A percentile compares a stretch with the other conserved stretches of the same genome.
Conservation (phyloP, 2,329 filamentous ascomycete species). For the Alternaria sp. region DNA sequence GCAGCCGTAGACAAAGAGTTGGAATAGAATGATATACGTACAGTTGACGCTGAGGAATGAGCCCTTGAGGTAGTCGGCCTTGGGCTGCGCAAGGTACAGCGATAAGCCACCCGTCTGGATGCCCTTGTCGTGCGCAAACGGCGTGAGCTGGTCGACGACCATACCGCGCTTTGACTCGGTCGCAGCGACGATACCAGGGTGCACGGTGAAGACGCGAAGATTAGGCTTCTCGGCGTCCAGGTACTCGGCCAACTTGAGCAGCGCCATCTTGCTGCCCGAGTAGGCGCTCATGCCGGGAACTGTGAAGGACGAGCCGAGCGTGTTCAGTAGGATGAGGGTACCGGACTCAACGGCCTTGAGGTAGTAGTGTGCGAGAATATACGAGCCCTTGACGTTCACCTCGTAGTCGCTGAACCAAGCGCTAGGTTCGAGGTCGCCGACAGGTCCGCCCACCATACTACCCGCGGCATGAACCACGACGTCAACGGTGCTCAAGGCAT, state of each 20-base stretch:
- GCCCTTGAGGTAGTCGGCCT: slow-evolving; percentile 28
- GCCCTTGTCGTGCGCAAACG: slow-evolving; percentile 1
- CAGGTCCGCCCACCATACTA: slow-evolving; percentile 14
- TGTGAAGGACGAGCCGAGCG: slow-evolving; percentile 12
- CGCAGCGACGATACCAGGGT: slow-evolving; percentile 30
- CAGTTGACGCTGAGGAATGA: slow-evolving; percentile 33
- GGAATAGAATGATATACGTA: not conserved
- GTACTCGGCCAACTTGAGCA: slow-evolving; percentile 27
- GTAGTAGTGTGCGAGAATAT: slow-evolving; percentile 20
- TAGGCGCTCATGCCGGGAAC: slow-evolving; percentile 24
- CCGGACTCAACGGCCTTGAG: slow-evolving; percentile 10
- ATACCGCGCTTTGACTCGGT: slow-evolving; percentile 8
- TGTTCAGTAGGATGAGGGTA: slow-evolving; percentile 21
- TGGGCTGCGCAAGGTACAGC: slow-evolving; percentile 22
- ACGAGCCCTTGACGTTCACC: slow-evolving; percentile 25
- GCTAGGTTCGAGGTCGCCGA: not conserved
- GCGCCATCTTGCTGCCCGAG: slow-evolving; percentile 30
- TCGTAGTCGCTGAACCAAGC: slow-evolving; percentile 20
- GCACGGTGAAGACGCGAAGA: slow-evolving; percentile 20
- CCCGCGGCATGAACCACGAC: not conserved
- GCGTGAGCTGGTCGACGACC: not conserved
- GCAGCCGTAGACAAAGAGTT: not conserved
- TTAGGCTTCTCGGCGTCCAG: slow-evolving; percentile 16
- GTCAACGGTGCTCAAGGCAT: not conserved
- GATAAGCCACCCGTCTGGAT: slow-evolving; percentile 23